A percentile compares a stretch with the other conserved stretches of the same genome.
Evolutionary conservation across 345 rosid species (phyloP).

Genomic region (Populus deltoides): DNA sequence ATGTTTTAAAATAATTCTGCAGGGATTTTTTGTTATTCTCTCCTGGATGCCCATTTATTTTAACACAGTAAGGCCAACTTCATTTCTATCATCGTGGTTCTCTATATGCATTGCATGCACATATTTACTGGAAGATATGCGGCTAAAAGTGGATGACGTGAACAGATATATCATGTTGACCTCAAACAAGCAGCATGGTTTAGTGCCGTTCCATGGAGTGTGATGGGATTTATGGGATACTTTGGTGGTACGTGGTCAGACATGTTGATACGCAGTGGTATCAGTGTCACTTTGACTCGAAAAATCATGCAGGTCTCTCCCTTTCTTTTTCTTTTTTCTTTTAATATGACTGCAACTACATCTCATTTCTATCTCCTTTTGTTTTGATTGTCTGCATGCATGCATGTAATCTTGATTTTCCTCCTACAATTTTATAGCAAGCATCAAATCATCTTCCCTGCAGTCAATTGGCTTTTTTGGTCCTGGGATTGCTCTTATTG

Average conservation of each 20-base stretch:
- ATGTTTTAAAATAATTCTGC: conserved; percentile 17
- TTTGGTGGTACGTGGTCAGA: conserved; percentile 82
- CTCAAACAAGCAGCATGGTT: conserved; percentile 97
- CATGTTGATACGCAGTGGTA: conserved; percentile 61
- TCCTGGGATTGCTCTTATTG: conserved; percentile 75
- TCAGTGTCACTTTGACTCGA: conserved; percentile 73
- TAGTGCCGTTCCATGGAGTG: conserved; percentile 92
- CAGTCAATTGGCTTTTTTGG: conserved; percentile 93
- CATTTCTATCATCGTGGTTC: neutral
- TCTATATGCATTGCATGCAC: neutral
- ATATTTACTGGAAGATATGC: neutral
- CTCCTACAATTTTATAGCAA: conserved; percentile 4
- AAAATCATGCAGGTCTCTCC: conserved; percentile 85
- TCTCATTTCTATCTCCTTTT: neutral
- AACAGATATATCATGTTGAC: conserved; percentile 82
- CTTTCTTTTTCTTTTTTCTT: neutral
- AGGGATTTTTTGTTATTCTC: conserved; percentile 97
- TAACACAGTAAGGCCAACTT: conserved; percentile 58
- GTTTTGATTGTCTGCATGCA: neutral
- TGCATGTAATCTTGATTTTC: neutral
- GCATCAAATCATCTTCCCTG: conserved; percentile 24
- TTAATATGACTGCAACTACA: neutral
- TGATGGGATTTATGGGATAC: conserved; percentile 91
- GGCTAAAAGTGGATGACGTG: conserved; percentile 14
- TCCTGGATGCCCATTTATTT: conserved; percentile 99